Evolutionary conservation across 768 basidiomycete species (phyloP), one percentile per base, ranked within the genome.

Genomic region (Tephrocybe rancida): DNA sequence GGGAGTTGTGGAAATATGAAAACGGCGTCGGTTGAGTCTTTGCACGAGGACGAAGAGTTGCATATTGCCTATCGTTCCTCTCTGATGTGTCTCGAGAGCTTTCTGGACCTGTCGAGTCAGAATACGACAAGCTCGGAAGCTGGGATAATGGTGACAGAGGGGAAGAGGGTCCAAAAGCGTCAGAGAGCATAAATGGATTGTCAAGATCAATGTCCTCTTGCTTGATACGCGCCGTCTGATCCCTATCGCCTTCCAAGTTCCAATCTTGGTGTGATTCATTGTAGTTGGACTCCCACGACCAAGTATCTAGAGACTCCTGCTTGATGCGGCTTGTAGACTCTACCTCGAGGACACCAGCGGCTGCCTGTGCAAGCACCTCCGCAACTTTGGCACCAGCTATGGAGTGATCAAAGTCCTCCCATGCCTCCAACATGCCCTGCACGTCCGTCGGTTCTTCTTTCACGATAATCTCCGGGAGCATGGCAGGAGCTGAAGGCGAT

Each of bases 391-490:
- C 63, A 22, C 74, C 78, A 2, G 72, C 73, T 32, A 76, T 60
- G 60, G 70, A 64, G 50, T 66, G 62, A 60, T 86, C 84, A 54
- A 84, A 74, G 58, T 81, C 78, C 47, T 89, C 88, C 87, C 87
- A 90, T 16, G 81, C 82, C 51, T 87, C 85, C 39, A 88, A 66
- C 70, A 87, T 78, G 11, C 81, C 81, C 58, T 84, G 80, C 3
- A 87, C 79, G 58, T 89, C 86, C 18, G 70, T 72, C 1, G 79
- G 77, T 57, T 88, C 86, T 56, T 81, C 78, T 66, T 88, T 86
- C 56, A 88, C 78, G 8, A 67, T 57, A 7, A 76, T 61, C 21
- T 73, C 67, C 26, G 72, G 50, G 7, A 54, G 57, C 25, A 72
- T 50, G 9, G 73, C 61, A n/a, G 82, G 80, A 8, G 79, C 82